Evolutionary conservation across 2,329 filamentous ascomycete genomes (phyloP).

Genomic region (Scolecobasidium constrictum): DNA sequence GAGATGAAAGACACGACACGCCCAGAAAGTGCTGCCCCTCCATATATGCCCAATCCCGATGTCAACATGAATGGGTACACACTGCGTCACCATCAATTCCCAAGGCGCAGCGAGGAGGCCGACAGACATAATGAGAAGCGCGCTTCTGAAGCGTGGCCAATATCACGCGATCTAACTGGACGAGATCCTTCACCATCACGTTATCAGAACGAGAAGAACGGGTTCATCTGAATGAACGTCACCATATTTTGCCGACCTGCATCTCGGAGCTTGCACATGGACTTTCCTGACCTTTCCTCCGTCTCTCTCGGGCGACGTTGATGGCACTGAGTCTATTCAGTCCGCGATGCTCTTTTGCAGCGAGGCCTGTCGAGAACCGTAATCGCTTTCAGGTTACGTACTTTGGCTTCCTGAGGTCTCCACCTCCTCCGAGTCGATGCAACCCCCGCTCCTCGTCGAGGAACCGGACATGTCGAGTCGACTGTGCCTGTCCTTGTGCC

Average conservation of each 20-base stretch:
- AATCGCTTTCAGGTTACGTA: slow-evolving; percentile 32
- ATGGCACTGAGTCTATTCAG: background rate
- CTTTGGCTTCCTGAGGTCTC: slow-evolving; percentile 16
- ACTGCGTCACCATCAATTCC: slow-evolving; percentile 10
- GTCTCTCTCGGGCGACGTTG: slow-evolving; percentile 2
- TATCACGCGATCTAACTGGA: slow-evolving; percentile 1
- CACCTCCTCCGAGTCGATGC: background rate
- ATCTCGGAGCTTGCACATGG: too few species aligned
- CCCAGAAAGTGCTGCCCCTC: slow-evolving; percentile 18
- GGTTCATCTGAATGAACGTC: slow-evolving; percentile 9
- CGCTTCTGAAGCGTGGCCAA: slow-evolving; percentile 1
- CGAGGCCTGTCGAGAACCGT: slow-evolving; percentile 13
- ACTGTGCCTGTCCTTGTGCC: slow-evolving; percentile 20
- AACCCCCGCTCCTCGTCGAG: slow-evolving; percentile 1
- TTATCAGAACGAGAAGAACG: slow-evolving; percentile 8
- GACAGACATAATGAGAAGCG: background rate
- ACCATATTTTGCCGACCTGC: too few species aligned
- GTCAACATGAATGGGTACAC: slow-evolving; percentile 15
- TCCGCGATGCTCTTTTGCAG: background rate
- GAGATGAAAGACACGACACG: too few species aligned
- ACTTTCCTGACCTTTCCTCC: slow-evolving; percentile 5
- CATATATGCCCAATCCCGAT: slow-evolving; percentile 14
- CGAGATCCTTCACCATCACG: background rate
- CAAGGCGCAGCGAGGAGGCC: slow-evolving; percentile 9
- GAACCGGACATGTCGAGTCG: slow-evolving; percentile 19